These are phyloP conservation scores for Aspergillaceae sp. DNA, from an alignment of 2,329 filamentous ascomycete species.

Conservation along the genomic window DNA sequence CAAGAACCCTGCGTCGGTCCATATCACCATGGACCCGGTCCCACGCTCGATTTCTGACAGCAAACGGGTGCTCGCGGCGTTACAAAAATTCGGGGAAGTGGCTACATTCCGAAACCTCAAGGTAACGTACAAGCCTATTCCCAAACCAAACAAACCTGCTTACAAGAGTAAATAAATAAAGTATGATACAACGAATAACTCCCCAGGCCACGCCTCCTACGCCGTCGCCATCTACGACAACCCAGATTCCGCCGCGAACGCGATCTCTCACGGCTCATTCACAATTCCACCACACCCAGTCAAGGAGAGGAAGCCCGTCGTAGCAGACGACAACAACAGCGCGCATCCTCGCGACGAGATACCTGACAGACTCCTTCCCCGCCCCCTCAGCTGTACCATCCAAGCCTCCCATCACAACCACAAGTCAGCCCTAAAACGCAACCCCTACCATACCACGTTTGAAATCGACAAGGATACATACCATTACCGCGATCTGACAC, in stretches of 20 bases:
- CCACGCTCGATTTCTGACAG: slow-evolving; percentile 26
- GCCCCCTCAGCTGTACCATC: slow-evolving; percentile 19
- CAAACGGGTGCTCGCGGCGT: slow-evolving; percentile 25
- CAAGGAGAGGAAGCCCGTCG: neutral
- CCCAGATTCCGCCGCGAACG: slow-evolving; percentile 23
- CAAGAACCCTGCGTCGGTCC: slow-evolving; percentile 16
- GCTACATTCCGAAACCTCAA: slow-evolving; percentile 29
- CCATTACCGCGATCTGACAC: slow-evolving; percentile 23
- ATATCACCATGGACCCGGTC: slow-evolving; percentile 21
- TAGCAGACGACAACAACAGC: neutral
- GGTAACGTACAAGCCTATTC: slow-evolving; percentile 11
- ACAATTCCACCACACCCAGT: slow-evolving; percentile 12
- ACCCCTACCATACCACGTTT: slow-evolving; percentile 25
- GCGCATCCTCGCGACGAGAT: too few species aligned
- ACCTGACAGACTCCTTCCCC: neutral
- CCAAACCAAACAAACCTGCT: too few species aligned
- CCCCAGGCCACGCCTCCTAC: slow-evolving; percentile 10
- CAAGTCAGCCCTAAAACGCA: slow-evolving; percentile 17
- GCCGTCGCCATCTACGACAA: slow-evolving; percentile 31
- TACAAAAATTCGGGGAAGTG: slow-evolving; percentile 37
- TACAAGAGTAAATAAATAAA: slow-evolving; percentile 5
- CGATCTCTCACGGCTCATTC: slow-evolving; percentile 26
- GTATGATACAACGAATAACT: slow-evolving; percentile 24
- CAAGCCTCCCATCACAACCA: slow-evolving; percentile 22
- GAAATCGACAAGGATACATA: slow-evolving; percentile 12